Evolutionary conservation across 1,284 basidiomycete genomes (phyloP), one percentile per base, ranked within the genome.

Genomic region (Amylostereum chailletii): DNA sequence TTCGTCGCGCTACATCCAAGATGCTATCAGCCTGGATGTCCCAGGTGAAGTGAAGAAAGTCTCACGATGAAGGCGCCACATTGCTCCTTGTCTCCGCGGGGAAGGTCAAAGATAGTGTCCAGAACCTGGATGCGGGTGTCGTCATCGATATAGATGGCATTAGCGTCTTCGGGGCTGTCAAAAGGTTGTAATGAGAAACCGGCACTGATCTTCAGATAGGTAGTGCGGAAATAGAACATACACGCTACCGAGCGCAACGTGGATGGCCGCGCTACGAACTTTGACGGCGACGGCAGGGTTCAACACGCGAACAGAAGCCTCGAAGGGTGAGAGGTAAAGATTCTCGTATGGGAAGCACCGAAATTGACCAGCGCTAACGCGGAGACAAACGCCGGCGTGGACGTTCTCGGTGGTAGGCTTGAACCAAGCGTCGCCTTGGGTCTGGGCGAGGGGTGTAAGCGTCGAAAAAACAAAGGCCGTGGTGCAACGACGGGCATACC

Each of bases 241-340:
- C 81, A 84, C 75, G 32, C 74, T 77, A 29, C 75, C 66, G 54
- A 88, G 72, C 37, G 87, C 86, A 36, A 86, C 86, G 58, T 89
- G 83, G 19, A 90, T 83, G n/a, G 87, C 84, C 34, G 86, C 85
- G 57, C 79, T 85, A 37, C 86, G 79, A 42, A 88, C 69, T 65
- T 89, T 90, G 60, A 90, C 81, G 3, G 87, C 87, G 41, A 89
- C 84, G 44, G 88, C 81, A 10, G 86, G 85, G 59, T 91, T 91
- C 48, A 92, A 71, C 32, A 69, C 65, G 5, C 78, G 73, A 7
- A 91, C 72, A 5, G 85, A 85, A 7, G 78, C 76, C 66, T 87
- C 82, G 56, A 86, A 86, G 30, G 83, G 81, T 34, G 74, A 77
- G 45, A 86, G 71, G 60, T 71, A 65, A 42, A 53, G 62, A 55